These are phyloP conservation scores for Solanum sparsipilum DNA, from an alignment of 257 asterid genomes.

Conservation along the genomic window DNA sequence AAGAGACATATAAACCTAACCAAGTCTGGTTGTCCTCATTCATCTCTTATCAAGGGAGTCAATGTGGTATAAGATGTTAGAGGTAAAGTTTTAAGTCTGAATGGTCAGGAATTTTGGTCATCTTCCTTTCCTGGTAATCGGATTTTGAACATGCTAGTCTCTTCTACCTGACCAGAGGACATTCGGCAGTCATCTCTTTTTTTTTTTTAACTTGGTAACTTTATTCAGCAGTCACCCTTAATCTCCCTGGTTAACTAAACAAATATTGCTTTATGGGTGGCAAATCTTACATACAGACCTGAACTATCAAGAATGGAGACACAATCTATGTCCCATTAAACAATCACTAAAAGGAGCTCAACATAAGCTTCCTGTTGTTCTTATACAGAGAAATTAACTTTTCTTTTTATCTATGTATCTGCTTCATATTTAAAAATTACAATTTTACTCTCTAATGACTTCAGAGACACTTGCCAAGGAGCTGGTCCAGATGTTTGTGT, in stretches of 20 bases:
- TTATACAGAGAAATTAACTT: neutral
- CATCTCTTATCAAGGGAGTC: neutral
- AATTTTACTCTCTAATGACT: constrained; percentile 8
- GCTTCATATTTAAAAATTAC: neutral
- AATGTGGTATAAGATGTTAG: neutral
- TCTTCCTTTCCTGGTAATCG: neutral
- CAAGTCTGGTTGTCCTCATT: neutral
- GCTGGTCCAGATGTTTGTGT: constrained; percentile 54
- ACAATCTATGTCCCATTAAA: neutral
- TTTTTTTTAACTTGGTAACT: too few relatives aligned
- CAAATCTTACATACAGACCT: neutral
- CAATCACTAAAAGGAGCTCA: neutral
- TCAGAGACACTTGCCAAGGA: constrained; percentile 62
- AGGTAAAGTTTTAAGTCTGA: neutral
- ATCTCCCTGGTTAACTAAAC: neutral
- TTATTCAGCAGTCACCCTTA: neutral
- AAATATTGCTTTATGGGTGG: neutral
- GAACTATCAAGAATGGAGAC: neutral
- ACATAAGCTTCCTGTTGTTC: neutral
- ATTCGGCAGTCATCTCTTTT: neutral
- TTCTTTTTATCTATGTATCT: neutral
- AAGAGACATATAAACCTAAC: neutral
- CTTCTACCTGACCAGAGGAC: neutral
- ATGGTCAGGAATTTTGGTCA: neutral
- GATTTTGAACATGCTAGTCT: neutral